Conservation (phyloP, 441 rosid species). For the Geranium incanum region DNA sequence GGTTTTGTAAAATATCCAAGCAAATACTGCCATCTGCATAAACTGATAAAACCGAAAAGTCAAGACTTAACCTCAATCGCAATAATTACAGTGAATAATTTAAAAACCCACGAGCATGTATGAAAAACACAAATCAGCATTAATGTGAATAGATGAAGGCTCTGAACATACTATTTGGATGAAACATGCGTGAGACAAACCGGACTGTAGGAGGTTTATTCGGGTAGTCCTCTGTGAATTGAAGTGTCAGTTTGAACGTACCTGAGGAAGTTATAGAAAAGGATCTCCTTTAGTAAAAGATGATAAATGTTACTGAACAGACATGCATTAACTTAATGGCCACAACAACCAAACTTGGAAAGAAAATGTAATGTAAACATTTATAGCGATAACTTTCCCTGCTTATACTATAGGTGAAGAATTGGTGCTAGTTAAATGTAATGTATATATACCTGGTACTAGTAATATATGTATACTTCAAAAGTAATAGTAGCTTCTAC, state of each 20-base stretch:
- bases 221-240: conserved; percentile 25
- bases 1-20: conserved; percentile 27
- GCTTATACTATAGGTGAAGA: too few relatives aligned
- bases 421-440: too few relatives aligned
- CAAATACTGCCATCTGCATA: conserved; percentile 15
- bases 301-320: neutral
- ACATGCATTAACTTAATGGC: neutral
- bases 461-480: too few relatives aligned
- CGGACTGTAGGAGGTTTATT: conserved; percentile 50
- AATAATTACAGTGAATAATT: neutral
- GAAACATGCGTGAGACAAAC: conserved; percentile 46
- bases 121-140: conserved; percentile 1
- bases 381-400: neutral
- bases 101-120: neutral
- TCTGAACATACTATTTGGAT: conserved; percentile 38
- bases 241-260: conserved; percentile 39
- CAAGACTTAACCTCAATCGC: neutral
- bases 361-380: neutral
- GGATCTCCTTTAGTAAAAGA: neutral
- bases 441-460: too few relatives aligned
- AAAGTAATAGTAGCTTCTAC: neutral
- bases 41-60: conserved; percentile 27
- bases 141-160: conserved; percentile 5
- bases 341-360: neutral
- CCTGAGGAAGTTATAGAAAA: conserved; percentile 26